Conservation (phyloP, 345 rosid genomes). For the Citrus unshiu region DNA sequence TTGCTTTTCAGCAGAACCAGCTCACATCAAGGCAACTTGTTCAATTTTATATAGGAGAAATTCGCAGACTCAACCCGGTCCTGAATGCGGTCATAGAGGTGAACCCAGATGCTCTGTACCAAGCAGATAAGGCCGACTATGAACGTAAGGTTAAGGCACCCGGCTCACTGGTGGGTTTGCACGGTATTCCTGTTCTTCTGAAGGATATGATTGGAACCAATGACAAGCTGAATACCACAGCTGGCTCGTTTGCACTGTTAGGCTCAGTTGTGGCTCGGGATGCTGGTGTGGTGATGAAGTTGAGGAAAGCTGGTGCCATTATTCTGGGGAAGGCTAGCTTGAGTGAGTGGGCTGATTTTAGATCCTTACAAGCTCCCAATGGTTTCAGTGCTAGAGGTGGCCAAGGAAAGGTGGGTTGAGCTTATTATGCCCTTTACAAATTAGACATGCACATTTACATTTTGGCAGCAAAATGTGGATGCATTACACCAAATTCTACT, state of each 20-base stretch:
- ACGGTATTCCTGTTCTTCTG: slow-evolving; percentile 63
- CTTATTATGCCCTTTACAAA: no score
- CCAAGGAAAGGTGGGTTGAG: slow-evolving; percentile 52
- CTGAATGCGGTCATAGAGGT: slow-evolving; percentile 60
- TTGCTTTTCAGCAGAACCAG: slow-evolving; percentile 41
- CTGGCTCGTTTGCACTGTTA: slow-evolving; percentile 64
- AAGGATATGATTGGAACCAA: slow-evolving; percentile 68
- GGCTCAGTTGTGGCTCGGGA: slow-evolving; percentile 62
- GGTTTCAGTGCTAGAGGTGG: slow-evolving; percentile 64
- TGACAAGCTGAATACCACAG: slow-evolving; percentile 63
- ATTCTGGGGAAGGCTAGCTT: slow-evolving; percentile 78
- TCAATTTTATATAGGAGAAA: slow-evolving; percentile 45
- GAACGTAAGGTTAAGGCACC: slow-evolving; percentile 32
- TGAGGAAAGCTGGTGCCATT: slow-evolving; percentile 59
- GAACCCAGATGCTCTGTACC: slow-evolving; percentile 57
- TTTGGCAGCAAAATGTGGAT: no score
- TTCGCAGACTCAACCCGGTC: slow-evolving; percentile 39
- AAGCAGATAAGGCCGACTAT: slow-evolving; percentile 57
- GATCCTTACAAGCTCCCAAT: slow-evolving; percentile 19
- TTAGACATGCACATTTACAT: no score
- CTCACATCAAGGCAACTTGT: slow-evolving; percentile 62
- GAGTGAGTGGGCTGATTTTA: slow-evolving; percentile 60
- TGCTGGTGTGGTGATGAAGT: slow-evolving; percentile 55
- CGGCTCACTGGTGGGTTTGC: slow-evolving; percentile 29
- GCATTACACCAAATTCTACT: background rate